Evolutionary conservation across 306 rosid genomes (phyloP).

Genomic region (Ziziphus jujuba): DNA sequence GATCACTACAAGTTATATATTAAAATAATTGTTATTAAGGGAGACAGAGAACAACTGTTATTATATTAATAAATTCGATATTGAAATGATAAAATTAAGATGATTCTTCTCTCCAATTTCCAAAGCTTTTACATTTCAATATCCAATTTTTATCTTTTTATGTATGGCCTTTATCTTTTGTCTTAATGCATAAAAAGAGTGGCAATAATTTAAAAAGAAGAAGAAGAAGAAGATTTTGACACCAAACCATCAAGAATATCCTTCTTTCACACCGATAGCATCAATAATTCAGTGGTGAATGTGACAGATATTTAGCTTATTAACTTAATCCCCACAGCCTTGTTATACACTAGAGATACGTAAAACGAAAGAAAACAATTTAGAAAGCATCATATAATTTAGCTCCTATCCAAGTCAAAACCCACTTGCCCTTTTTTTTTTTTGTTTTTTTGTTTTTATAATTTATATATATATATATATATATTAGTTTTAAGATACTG

Average conservation of each 20-base stretch:
- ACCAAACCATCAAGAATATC: slow-evolving; percentile 24
- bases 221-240: slow-evolving; percentile 11
- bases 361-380: slow-evolving; percentile 12
- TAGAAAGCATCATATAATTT: background rate
- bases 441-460: too few relatives aligned
- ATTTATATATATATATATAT: too few relatives aligned
- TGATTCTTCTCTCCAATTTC: background rate
- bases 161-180: slow-evolving; percentile 20
- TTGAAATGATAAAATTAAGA: background rate
- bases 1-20: too few relatives aligned
- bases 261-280: background rate
- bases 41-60: too few relatives aligned
- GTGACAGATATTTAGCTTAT: slow-evolving; percentile 3
- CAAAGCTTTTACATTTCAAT: background rate
- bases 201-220: slow-evolving; percentile 5
- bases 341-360: slow-evolving; percentile 38
- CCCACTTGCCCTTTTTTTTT: background rate
- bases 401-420: slow-evolving; percentile 9
- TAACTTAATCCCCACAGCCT: slow-evolving; percentile 7
- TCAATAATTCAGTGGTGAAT: slow-evolving; percentile 2
- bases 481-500: background rate
- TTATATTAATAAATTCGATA: too few relatives aligned
- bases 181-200: slow-evolving; percentile 8
- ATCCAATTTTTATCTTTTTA: slow-evolving; percentile 18
- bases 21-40: too few relatives aligned